Conservation (phyloP, 2,329 filamentous ascomycete genomes). For the Pseudogymnoascus verrucosus region DNA sequence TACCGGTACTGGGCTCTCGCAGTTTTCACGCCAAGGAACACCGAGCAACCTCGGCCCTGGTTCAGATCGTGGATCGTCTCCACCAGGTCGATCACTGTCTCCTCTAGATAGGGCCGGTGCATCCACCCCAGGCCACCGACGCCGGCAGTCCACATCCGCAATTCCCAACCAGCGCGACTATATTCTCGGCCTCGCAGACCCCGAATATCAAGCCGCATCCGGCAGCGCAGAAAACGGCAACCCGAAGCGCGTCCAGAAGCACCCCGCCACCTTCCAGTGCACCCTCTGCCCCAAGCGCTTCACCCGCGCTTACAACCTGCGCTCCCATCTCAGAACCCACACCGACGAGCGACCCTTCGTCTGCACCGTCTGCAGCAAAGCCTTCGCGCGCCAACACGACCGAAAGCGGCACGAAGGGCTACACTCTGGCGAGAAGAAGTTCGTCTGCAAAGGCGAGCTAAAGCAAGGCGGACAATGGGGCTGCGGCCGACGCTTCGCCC, state of each 20-base stretch:
- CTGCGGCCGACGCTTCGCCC: constrained; percentile 85
- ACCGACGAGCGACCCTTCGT: constrained; percentile 97
- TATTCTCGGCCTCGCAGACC: constrained; percentile 85
- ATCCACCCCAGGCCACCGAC: constrained; percentile 35
- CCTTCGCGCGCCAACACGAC: constrained; percentile 94
- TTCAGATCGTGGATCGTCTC: constrained; percentile 37
- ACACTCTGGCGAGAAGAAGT: constrained; percentile 97
- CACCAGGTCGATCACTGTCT: constrained; percentile 46
- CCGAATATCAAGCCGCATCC: constrained; percentile 65
- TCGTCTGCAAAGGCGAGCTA: constrained; percentile 88
- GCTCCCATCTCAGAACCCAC: constrained; percentile 90
- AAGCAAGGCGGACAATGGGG: constrained; percentile 82
- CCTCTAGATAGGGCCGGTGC: constrained; percentile 49
- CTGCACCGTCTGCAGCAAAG: constrained; percentile 93
- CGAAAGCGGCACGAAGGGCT: constrained; percentile 94
- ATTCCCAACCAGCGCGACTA: constrained; percentile 54
- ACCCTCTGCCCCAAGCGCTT: constrained; percentile 90
- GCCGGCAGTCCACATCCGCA: constrained; percentile 55
- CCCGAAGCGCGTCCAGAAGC: constrained; percentile 85
- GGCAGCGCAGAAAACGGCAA: constrained; percentile 46
- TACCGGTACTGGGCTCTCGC: constrained; percentile 22
- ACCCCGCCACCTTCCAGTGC: constrained; percentile 95
- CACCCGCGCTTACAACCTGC: constrained; percentile 90
- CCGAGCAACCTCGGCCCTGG: constrained; percentile 46
- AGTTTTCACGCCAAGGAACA: constrained; percentile 42